These are phyloP conservation scores for Schizothecium vesticola DNA, from an alignment of 495 filamentous ascomycete species.

Conservation along the genomic window DNA sequence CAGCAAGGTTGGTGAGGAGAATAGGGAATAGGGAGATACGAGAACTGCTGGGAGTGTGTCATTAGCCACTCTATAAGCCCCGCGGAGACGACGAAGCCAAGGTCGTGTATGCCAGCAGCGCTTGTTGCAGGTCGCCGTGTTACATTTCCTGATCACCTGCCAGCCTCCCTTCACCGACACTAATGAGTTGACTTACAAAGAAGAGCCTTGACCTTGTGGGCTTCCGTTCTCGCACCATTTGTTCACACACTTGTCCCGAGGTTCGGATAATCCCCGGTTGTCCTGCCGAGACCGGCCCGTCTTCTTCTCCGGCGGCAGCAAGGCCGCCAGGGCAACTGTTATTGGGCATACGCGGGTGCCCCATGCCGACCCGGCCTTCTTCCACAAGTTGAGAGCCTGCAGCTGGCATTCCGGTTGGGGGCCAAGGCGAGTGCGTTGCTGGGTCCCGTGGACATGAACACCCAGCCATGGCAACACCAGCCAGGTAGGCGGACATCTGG, in stretches of 20 bases:
- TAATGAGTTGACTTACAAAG: neutral
- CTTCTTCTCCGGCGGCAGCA: neutral
- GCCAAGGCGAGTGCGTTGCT: too few species aligned
- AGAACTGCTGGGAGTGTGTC: neutral
- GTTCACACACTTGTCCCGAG: neutral
- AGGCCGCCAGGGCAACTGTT: too few species aligned
- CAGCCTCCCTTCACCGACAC: neutral
- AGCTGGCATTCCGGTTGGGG: too few species aligned
- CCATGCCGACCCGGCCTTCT: too few species aligned
- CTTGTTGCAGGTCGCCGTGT: neutral
- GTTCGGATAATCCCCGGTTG: neutral
- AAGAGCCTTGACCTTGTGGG: neutral
- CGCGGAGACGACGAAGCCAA: neutral
- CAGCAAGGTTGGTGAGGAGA: neutral
- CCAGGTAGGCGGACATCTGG: too few species aligned
- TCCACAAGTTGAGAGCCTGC: too few species aligned
- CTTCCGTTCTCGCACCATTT: neutral
- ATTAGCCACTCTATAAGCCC: neutral
- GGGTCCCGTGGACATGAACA: too few species aligned
- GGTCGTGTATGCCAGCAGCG: too few species aligned
- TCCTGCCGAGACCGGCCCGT: neutral
- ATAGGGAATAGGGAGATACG: neutral
- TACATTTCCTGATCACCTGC: neutral
- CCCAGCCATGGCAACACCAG: too few species aligned
- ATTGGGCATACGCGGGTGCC: too few species aligned